Evolutionary conservation across 305 asterid species (phyloP), one percentile per base, ranked within the genome.

Genomic region (Fraxinus nigra): DNA sequence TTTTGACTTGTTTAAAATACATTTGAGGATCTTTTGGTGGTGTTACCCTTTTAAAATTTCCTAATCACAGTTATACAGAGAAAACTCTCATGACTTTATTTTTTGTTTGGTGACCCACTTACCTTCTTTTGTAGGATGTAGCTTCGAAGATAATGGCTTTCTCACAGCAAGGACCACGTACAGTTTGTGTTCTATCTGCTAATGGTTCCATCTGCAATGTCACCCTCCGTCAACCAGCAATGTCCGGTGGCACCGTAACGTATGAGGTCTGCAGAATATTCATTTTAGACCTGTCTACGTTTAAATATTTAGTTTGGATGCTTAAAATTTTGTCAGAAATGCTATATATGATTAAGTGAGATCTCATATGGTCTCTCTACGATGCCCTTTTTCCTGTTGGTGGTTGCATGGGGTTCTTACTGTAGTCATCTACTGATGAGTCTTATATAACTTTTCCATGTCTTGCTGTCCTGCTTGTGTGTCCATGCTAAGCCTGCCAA

Each of bases 161-260:
- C 85, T 83, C 92, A 7, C 92, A 89, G 87, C 88, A 89, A 80
- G 89, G 91, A 70, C 88, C 90, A 5, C 87, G 92, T 0, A 85
- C 89, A 0, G 84, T 90, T 72, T 85, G 90, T 83, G 81, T 90
- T 82, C 85, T 90, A 65, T 86, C 93, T 77, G 93, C 91, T 61
- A 87, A 81, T 81, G 94, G 94, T 78, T 85, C 91, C 73, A 77
- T 90, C 78, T 81, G 86, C 74, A 88, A 82, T 75, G 91, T 90
- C 75, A 85, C 87, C 79, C 92, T 90, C 51, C 90, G 89, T 76
- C 92, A 88, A 90, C 88, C 93, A 37, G 88, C 90, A 38, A 81
- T 80, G 83, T 85, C 90, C 6, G 89, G 93, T 84, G 90, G 92
- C 75, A 84, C 86, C 34, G 88, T 87, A 46, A 84, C 90, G 0